Conservation (phyloP, 768 basidiomycete species). For the Russula dissimulans region DNA sequence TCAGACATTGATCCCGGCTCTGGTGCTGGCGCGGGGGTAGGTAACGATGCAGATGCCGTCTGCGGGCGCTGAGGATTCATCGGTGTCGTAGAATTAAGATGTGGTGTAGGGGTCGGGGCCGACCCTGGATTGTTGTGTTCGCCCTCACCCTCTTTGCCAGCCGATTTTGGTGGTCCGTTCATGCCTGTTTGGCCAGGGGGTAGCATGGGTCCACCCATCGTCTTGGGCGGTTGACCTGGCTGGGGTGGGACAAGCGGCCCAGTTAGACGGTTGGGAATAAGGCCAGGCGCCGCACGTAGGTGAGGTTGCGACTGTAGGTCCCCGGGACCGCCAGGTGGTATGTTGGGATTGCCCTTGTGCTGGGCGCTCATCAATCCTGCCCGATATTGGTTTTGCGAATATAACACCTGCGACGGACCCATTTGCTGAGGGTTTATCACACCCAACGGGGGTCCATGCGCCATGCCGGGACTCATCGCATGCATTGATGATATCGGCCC, state of each 20-base stretch:
- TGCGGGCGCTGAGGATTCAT: constrained; percentile 14
- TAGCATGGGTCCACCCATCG: constrained; percentile 18
- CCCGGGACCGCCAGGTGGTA: neutral
- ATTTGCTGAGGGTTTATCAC: constrained; percentile 8
- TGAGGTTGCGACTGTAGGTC: constrained; percentile 1
- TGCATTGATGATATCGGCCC: constrained; percentile 10
- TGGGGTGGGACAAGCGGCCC: constrained; percentile 10
- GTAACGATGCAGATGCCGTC: constrained; percentile 7
- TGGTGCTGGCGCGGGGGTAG: neutral
- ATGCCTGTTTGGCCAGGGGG: constrained; percentile 21
- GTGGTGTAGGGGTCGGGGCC: constrained; percentile 11
- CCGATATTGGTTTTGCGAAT: constrained; percentile 4
- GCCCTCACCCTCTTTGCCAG: constrained; percentile 8
- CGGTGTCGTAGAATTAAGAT: constrained; percentile 1
- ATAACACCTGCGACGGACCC: constrained; percentile 2
- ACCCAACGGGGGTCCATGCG: neutral
- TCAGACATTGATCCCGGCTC: neutral
- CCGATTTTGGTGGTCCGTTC: constrained; percentile 13
- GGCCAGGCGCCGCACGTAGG: neutral
- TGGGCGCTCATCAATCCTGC: neutral
- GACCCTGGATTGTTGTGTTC: constrained; percentile 4
- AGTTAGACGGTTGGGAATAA: neutral
- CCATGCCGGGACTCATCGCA: constrained; percentile 10
- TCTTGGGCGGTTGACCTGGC: constrained; percentile 10
- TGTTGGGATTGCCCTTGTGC: constrained; percentile 1